These are phyloP conservation scores for Botrytis hyacinthi DNA, from an alignment of 2,329 filamentous ascomycete species.

Conservation along the genomic window DNA sequence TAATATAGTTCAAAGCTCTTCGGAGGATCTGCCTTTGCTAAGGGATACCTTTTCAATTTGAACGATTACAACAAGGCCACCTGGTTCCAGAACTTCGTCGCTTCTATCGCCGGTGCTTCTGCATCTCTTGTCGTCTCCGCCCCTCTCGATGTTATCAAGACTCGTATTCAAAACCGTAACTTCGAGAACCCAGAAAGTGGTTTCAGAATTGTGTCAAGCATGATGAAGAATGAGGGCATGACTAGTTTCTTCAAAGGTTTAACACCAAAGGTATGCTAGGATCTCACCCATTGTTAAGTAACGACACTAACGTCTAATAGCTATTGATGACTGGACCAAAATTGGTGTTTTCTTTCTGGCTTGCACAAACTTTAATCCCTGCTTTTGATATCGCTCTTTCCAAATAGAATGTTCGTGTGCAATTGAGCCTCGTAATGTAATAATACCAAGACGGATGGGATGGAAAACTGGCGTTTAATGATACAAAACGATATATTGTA, in stretches of 20 bases:
- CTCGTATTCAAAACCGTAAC: constrained; percentile 96
- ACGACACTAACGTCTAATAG: constrained; percentile 42
- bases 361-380: constrained; percentile 96
- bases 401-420: constrained; percentile 27
- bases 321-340: constrained; percentile 98
- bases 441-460: constrained; percentile 23
- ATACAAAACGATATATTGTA: constrained; percentile 24
- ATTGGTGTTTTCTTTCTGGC: constrained; percentile 99
- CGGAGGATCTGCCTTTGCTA: constrained; percentile 93
- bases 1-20: constrained; percentile 65
- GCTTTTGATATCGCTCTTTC: constrained; percentile 67
- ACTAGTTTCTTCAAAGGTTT: constrained; percentile 96
- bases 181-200: constrained; percentile 97
- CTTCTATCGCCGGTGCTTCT: constrained; percentile 90
- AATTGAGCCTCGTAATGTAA: constrained; percentile 10
- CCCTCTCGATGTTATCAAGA: constrained; percentile 96
- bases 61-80: constrained; percentile 91
- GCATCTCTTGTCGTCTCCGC: constrained; percentile 96
- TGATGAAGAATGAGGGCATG: constrained; percentile 86
- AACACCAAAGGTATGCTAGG: constrained; percentile 70
- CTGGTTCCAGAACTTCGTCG: constrained; percentile 96
- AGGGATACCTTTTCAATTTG: constrained; percentile 90
- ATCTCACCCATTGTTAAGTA: neutral
- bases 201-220: constrained; percentile 86
- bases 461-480: constrained; percentile 20